Conservation (phyloP, 306 rosid species). For the Acacia confusa region DNA sequence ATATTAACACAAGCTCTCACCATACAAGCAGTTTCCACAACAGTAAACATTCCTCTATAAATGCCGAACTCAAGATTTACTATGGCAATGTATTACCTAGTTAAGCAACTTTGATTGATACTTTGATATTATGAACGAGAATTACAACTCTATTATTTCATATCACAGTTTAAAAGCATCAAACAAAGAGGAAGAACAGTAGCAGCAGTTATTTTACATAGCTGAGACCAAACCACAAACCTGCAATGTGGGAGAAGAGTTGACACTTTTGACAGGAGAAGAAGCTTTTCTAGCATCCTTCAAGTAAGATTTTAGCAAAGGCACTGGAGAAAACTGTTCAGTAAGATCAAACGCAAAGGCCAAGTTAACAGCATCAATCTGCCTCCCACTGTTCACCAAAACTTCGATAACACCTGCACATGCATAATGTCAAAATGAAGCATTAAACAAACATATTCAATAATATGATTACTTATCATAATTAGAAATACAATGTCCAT, state of each 20-base stretch:
- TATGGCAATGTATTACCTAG: background rate
- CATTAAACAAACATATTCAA: conserved; percentile 24
- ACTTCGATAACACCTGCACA: conserved; percentile 82
- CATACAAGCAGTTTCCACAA: background rate
- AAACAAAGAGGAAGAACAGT: background rate
- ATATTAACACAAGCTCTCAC: background rate
- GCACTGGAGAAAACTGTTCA: conserved; percentile 72
- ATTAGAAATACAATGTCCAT: conserved; percentile 24
- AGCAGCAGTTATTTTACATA: conserved; percentile 6
- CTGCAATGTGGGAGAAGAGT: conserved; percentile 77
- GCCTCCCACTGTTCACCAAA: conserved; percentile 84
- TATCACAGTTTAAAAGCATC: conserved; percentile 25
- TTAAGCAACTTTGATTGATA: background rate
- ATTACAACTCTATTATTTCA: conserved; percentile 15
- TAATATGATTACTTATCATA: conserved; percentile 13
- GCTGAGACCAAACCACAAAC: conserved; percentile 38
- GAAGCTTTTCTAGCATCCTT: conserved; percentile 87
- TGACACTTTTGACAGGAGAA: conserved; percentile 73
- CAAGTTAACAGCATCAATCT: conserved; percentile 95
- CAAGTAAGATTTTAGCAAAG: conserved; percentile 84
- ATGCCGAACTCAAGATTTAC: background rate
- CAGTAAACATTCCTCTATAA: conserved; percentile 2
- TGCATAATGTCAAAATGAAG: conserved; percentile 26
- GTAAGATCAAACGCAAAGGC: conserved; percentile 88
- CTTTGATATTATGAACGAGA: background rate